Evolutionary conservation across 441 rosid species (phyloP).

Genomic region (Pelargonium citronellum): DNA sequence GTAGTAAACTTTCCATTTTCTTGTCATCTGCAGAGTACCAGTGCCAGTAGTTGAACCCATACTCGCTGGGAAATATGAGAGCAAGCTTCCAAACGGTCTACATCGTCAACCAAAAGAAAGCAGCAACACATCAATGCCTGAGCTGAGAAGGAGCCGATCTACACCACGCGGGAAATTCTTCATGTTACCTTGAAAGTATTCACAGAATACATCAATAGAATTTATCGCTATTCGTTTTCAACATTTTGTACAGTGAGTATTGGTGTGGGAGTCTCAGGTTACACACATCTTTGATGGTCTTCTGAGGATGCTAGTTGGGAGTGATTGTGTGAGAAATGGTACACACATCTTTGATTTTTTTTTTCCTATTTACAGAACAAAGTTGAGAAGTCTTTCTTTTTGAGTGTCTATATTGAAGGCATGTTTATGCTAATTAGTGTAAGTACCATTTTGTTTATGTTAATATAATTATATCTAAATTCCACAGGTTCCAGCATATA

Average conservation of each 20-base stretch:
- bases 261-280: conserved; percentile 21
- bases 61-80: conserved; percentile 35
- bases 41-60: conserved; percentile 40
- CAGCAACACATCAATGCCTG: conserved; percentile 39
- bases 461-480: neutral
- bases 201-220: conserved; percentile 15
- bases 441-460: neutral
- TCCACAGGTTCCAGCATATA: too few relatives aligned
- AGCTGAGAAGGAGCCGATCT: conserved; percentile 73
- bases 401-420: neutral
- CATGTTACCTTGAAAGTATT: conserved; percentile 41
- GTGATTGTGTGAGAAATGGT: conserved; percentile 15
- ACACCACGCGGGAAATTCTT: conserved; percentile 70
- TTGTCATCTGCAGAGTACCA: conserved; percentile 37
- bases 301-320: conserved; percentile 15
- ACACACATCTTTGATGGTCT: conserved; percentile 10
- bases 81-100: conserved; percentile 35
- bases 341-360: neutral
- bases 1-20: conserved; percentile 12
- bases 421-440: neutral
- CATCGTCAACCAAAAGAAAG: conserved; percentile 44
- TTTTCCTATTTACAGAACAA: conserved; percentile 4
- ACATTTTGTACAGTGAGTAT: conserved; percentile 36
- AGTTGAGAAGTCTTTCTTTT: neutral
- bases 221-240: conserved; percentile 10